A percentile compares a stretch with the other conserved stretches of the same genome.
phyloP scores from a whole-genome alignment of 768 basidiomycete species.

The Omphalotus guepiniiformis region DNA sequence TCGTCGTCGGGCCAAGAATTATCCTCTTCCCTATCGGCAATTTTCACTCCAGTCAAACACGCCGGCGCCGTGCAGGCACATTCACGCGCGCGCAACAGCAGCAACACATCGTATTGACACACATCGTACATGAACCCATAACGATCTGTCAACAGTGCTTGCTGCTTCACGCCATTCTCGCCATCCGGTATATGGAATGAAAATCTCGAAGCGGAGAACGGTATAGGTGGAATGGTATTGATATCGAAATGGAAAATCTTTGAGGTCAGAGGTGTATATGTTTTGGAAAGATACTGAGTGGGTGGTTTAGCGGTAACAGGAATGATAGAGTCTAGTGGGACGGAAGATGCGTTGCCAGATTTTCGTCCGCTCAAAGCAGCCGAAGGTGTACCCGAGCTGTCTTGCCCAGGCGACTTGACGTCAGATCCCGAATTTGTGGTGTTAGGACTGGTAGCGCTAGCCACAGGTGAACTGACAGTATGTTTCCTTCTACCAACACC shows the following conservation, averaged over 20 bases:
- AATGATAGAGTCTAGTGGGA: constrained; percentile 80
- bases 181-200: constrained; percentile 33
- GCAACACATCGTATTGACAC: constrained; percentile 71
- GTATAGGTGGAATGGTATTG: constrained; percentile 26
- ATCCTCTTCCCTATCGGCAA: constrained; percentile 77
- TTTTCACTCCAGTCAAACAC: constrained; percentile 82
- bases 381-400: background rate
- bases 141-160: constrained; percentile 65
- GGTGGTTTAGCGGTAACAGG: constrained; percentile 78
- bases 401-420: background rate
- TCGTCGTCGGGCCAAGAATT: constrained; percentile 75
- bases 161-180: constrained; percentile 26
- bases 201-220: constrained; percentile 53
- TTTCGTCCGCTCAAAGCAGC: constrained; percentile 30
- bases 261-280: constrained; percentile 69
- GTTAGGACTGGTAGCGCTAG: background rate
- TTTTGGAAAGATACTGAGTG: constrained; percentile 73
- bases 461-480: background rate
- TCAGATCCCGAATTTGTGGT: background rate
- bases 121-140: constrained; percentile 92
- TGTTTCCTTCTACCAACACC: background rate
- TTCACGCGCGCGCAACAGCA: constrained; percentile 68
- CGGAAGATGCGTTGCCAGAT: constrained; percentile 28
- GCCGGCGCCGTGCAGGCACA: constrained; percentile 77
- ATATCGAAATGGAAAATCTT: constrained; percentile 73